A percentile compares a stretch with the other conserved stretches of the same genome.
phyloP scores from a whole-genome alignment of 805 yeast genomes.

The Ogataea allantospora region DNA sequence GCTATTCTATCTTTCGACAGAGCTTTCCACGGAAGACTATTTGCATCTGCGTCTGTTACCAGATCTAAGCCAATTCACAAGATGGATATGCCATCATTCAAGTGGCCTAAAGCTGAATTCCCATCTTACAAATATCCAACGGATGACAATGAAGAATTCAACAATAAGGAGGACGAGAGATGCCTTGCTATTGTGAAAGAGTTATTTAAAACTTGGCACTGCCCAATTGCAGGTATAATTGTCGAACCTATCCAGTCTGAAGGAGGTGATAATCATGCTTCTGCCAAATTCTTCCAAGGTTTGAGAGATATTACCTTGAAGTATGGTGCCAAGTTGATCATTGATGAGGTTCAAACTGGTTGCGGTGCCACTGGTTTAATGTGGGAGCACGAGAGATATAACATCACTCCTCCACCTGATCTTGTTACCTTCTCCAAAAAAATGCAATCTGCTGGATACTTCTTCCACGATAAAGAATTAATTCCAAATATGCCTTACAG shows the following conservation, averaged over 20 bases:
- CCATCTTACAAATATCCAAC: conserved; percentile 71
- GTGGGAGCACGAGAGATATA: conserved; percentile 90
- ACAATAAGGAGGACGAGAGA: conserved; percentile 75
- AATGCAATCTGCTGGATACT: conserved; percentile 88
- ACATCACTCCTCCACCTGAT: conserved; percentile 73
- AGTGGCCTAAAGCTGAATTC: conserved; percentile 97
- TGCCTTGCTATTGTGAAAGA: conserved; percentile 77
- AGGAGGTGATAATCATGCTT: conserved; percentile 90
- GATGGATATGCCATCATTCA: conserved; percentile 86
- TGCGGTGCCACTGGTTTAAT: conserved; percentile 82
- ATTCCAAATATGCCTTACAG: conserved; percentile 78
- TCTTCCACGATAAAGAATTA: conserved; percentile 69
- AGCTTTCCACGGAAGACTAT: conserved; percentile 93
- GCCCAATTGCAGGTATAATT: conserved; percentile 84
- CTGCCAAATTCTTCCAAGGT: conserved; percentile 76
- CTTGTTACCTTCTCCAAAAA: conserved; percentile 85
- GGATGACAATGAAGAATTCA: conserved; percentile 81
- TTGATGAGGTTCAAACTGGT: conserved; percentile 90
- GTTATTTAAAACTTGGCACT: conserved; percentile 61
- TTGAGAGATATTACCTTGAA: conserved; percentile 72
- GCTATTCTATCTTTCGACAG: conserved; percentile 83
- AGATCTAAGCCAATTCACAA: conserved; percentile 95
- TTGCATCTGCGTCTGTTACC: conserved; percentile 88
- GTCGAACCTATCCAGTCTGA: conserved; percentile 91
- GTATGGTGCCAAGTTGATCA: conserved; percentile 67